phyloP scores from a whole-genome alignment of 345 rosid genomes.

The Adansonia digitata region DNA sequence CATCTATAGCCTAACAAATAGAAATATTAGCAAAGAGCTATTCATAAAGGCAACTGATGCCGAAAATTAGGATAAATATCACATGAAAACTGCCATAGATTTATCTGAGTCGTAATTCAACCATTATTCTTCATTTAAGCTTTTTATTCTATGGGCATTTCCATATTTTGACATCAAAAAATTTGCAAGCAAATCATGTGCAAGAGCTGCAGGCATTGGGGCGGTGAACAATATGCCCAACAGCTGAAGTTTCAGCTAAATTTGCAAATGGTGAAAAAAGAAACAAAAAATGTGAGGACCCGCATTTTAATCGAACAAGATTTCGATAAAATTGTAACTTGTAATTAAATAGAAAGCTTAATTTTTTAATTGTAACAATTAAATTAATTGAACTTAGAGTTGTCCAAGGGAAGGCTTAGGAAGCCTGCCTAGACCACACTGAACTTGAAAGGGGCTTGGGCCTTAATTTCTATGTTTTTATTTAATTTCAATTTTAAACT shows the following conservation, averaged over 20 bases:
- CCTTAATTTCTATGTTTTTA: not conserved
- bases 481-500: not conserved
- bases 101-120: not conserved
- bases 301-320: not conserved
- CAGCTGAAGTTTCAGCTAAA: not conserved
- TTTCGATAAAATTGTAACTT: not conserved
- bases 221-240: not conserved
- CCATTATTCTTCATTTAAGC: not conserved
- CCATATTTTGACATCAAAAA: not conserved
- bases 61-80: not conserved
- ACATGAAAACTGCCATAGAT: not conserved
- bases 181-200: not conserved
- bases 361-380: not conserved
- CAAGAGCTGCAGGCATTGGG: not conserved
- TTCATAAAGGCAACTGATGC: not conserved
- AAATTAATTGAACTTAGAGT: not conserved
- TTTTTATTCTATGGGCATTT: not conserved
- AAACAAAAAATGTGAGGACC: not conserved
- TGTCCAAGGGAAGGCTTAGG: not conserved
- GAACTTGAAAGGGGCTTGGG: not conserved
- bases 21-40: constrained; percentile 6
- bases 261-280: not conserved
- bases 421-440: not conserved
- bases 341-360: not conserved
- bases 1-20: constrained; percentile 67